Evolutionary conservation across 108 stramenopile species (phyloP).

Genomic region (Cyclotella cryptica): DNA sequence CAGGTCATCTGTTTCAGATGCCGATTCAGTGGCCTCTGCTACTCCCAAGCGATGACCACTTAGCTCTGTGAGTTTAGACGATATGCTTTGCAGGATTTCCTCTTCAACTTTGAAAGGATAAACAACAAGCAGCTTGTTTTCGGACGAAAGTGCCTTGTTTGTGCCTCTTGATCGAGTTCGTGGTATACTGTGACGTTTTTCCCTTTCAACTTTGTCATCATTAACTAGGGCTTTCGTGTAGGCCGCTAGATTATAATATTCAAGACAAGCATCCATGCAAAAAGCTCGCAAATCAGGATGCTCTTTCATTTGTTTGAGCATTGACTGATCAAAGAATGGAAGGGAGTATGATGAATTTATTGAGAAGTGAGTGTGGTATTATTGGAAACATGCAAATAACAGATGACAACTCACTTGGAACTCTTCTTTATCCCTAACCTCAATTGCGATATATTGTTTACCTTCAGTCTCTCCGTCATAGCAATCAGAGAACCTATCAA

Average conservation of each 20-base stretch:
- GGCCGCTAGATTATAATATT: constrained; percentile 10
- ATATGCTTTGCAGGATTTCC: constrained; percentile 47
- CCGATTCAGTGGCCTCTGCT: neutral
- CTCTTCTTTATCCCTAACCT: constrained; percentile 53
- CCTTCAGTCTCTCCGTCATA: constrained; percentile 10
- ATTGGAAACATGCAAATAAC: constrained; percentile 42
- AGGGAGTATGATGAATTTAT: neutral
- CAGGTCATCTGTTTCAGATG: neutral
- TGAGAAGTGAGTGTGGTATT: neutral
- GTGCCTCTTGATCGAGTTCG: constrained; percentile 22
- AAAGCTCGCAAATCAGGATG: constrained; percentile 5
- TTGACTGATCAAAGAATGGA: neutral
- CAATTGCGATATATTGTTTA: constrained; percentile 56
- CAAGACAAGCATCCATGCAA: constrained; percentile 1
- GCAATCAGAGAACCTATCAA: constrained; percentile 46
- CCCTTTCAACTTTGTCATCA: constrained; percentile 35
- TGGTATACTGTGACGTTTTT: constrained; percentile 20
- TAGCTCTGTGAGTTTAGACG: constrained; percentile 44
- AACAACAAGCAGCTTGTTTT: constrained; percentile 60
- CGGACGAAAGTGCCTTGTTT: constrained; percentile 28
- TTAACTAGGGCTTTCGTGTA: constrained; percentile 44
- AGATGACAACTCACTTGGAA: constrained; percentile 38
- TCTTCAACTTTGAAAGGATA: constrained; percentile 79
- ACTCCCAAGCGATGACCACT: constrained; percentile 23
- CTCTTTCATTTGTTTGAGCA: constrained; percentile 34